Conservation (phyloP, 805 yeast species). For the Saccharomycopsis olivae region DNA sequence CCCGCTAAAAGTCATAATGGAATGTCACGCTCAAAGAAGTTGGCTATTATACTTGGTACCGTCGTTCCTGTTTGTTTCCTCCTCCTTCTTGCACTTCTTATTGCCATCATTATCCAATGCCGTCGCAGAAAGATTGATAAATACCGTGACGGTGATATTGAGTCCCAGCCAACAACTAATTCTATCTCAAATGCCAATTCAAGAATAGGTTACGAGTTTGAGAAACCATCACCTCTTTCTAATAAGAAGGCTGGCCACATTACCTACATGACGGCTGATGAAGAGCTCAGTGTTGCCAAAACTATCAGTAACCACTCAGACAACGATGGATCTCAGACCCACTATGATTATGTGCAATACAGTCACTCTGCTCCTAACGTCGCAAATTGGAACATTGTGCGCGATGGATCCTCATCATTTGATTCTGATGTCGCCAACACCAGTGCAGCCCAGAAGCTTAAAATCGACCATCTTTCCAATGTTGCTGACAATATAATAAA, state of each 20-base stretch:
- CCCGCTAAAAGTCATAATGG: not conserved
- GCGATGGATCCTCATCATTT: not conserved
- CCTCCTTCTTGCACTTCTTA: constrained; percentile 35
- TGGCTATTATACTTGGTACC: constrained; percentile 91
- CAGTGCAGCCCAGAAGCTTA: too few species aligned
- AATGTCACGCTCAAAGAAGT: constrained; percentile 30
- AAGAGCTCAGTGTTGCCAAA: constrained; percentile 37
- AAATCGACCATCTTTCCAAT: too few species aligned
- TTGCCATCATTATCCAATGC: constrained; percentile 50
- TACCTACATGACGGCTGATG: constrained; percentile 64
- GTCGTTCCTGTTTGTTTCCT: constrained; percentile 57
- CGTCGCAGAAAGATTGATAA: constrained; percentile 30
- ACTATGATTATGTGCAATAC: not conserved
- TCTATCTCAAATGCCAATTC: constrained; percentile 6
- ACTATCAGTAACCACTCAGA: constrained; percentile 7
- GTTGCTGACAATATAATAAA: too few species aligned
- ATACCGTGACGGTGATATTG: constrained; percentile 23
- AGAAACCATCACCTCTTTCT: not conserved
- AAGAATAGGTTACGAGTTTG: too few species aligned
- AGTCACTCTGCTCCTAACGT: not conserved
- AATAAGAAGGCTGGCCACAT: not conserved
- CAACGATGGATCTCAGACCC: constrained; percentile 1
- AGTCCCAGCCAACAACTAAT: constrained; percentile 1
- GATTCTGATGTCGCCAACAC: too few species aligned
- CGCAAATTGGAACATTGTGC: constrained; percentile 1